A percentile compares a stretch with the other conserved stretches of the same genome.
These are phyloP conservation scores for Discostella pseudostelligera DNA, from an alignment of 108 stramenopile species.

Conservation along the genomic window DNA sequence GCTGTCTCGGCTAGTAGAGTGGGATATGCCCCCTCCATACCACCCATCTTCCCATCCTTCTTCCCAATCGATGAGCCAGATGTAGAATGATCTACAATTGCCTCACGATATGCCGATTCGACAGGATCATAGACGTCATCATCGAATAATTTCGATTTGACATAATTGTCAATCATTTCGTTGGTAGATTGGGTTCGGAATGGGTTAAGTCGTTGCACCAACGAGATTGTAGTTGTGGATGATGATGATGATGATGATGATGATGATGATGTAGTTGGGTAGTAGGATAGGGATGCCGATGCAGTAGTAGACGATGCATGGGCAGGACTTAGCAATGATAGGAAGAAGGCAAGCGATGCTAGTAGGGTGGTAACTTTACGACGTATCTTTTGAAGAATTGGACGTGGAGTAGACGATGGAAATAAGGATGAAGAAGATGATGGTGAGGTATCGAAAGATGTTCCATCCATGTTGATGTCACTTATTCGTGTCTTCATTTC, in stretches of 20 bases:
- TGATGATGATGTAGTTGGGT: neutral
- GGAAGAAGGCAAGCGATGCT: slow-evolving; percentile 32
- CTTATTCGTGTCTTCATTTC: too few species aligned
- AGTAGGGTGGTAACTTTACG: slow-evolving; percentile 22
- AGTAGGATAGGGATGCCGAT: slow-evolving; percentile 14
- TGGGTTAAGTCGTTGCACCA: slow-evolving; percentile 12
- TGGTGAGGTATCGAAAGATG: too few species aligned
- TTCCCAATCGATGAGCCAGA: neutral
- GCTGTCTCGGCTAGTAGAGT: slow-evolving; percentile 38
- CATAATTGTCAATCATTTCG: slow-evolving; percentile 67
- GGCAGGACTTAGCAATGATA: neutral
- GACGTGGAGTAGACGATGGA: too few species aligned
- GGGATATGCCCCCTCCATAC: slow-evolving; percentile 22
- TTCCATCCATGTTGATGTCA: too few species aligned
- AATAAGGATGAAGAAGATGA: too few species aligned
- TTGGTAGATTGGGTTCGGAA: slow-evolving; percentile 49
- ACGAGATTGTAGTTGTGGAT: slow-evolving; percentile 1
- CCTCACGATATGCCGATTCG: slow-evolving; percentile 78
- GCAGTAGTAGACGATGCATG: neutral
- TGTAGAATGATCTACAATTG: slow-evolving; percentile 33
- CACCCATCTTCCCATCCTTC: neutral
- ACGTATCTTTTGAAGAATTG: slow-evolving; percentile 17
- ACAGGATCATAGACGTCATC: slow-evolving; percentile 80
- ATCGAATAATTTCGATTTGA: slow-evolving; percentile 73
- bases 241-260: neutral